These are phyloP conservation scores for Podospora pseudocomata DNA, from an alignment of 495 filamentous ascomycete genomes.

Conservation along the genomic window DNA sequence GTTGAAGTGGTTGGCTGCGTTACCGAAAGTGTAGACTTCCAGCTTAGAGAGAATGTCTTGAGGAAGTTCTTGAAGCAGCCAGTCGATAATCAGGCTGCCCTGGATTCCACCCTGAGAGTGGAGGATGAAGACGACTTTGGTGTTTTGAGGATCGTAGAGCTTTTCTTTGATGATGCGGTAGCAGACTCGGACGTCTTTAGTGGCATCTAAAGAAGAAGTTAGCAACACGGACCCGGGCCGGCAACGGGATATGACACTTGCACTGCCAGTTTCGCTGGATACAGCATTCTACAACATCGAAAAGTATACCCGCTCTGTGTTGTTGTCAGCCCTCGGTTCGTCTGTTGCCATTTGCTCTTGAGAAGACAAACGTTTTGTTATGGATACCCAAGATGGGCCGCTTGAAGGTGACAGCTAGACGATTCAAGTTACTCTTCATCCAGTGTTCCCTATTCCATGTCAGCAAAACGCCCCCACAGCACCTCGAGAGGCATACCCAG, in stretches of 20 bases:
- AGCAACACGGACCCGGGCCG: neutral
- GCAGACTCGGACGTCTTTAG: conserved; percentile 59
- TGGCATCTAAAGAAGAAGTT: conserved; percentile 44
- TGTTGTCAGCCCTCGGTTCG: neutral
- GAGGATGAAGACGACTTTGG: conserved; percentile 71
- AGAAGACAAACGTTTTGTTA: conserved; percentile 58
- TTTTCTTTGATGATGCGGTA: conserved; percentile 56
- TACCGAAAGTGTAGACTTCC: conserved; percentile 84
- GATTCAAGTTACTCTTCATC: conserved; percentile 66
- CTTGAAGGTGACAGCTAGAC: conserved; percentile 69
- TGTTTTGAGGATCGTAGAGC: conserved; percentile 55
- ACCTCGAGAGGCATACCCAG: conserved; percentile 37
- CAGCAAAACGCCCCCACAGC: neutral
- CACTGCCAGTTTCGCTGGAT: conserved; percentile 70
- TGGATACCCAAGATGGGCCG: conserved; percentile 76
- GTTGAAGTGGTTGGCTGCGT: conserved; percentile 84
- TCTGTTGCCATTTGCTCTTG: neutral
- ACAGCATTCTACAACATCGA: conserved; percentile 73
- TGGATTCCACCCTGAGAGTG: conserved; percentile 85
- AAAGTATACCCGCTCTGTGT: conserved; percentile 55
- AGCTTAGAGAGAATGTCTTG: conserved; percentile 62
- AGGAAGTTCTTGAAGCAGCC: conserved; percentile 72
- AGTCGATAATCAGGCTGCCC: conserved; percentile 69
- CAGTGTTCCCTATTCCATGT: conserved; percentile 45
- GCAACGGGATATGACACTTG: neutral